These are phyloP conservation scores for Myrica gale DNA, from an alignment of 306 rosid genomes.

Conservation along the genomic window DNA sequence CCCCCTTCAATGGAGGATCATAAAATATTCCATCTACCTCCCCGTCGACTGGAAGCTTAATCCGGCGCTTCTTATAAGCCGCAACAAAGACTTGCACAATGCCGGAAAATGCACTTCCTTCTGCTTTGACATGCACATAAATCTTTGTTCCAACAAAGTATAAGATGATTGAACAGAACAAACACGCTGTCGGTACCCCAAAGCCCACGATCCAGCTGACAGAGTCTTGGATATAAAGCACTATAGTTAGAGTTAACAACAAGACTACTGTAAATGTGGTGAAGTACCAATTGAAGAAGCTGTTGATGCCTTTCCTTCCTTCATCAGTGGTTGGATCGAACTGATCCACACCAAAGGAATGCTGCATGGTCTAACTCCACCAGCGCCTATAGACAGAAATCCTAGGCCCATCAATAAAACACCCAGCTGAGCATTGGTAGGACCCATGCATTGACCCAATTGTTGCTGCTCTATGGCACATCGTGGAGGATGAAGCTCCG, in stretches of 20 bases:
- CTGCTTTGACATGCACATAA: conserved; percentile 46
- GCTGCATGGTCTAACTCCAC: conserved; percentile 81
- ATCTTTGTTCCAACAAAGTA: conserved; percentile 50
- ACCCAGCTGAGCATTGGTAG: conserved; percentile 37
- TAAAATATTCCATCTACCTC: conserved; percentile 26
- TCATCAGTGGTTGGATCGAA: conserved; percentile 58
- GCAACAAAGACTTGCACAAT: conserved; percentile 54
- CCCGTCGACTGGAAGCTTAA: conserved; percentile 32
- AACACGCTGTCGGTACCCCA: conserved; percentile 55
- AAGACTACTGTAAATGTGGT: conserved; percentile 36
- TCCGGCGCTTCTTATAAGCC: conserved; percentile 56
- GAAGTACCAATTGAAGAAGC: conserved; percentile 79
- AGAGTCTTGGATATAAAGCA: conserved; percentile 69
- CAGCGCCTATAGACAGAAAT: conserved; percentile 54
- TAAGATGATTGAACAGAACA: conserved; percentile 47
- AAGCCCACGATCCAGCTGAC: conserved; percentile 84
- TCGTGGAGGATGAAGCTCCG: conserved; percentile 55
- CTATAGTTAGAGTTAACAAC: conserved; percentile 43
- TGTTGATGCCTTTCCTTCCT: conserved; percentile 59
- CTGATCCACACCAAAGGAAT: conserved; percentile 81
- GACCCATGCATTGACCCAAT: conserved; percentile 42
- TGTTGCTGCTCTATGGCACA: conserved; percentile 37
- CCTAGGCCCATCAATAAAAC: conserved; percentile 46
- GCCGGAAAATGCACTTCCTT: conserved; percentile 60
- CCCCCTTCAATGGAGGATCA: conserved; percentile 51